phyloP scores from a whole-genome alignment of 352 stramenopile genomes.

The Pythium coloratum region DNA sequence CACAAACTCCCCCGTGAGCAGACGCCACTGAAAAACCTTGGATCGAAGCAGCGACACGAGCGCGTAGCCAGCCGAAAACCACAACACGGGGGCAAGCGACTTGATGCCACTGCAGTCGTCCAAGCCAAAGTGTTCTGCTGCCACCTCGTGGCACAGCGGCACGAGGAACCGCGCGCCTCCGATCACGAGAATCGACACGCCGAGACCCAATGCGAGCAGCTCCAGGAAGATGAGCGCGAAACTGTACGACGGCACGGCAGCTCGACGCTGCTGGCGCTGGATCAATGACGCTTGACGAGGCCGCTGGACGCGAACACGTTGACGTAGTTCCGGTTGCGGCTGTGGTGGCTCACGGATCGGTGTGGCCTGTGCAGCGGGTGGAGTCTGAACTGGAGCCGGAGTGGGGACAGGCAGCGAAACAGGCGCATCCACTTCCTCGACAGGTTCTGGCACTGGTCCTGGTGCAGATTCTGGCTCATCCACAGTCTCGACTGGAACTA shows the following conservation, averaged over 20 bases:
- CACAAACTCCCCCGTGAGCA: constrained; percentile 46
- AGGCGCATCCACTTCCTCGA: neutral
- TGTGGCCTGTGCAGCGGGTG: neutral
- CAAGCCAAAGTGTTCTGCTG: constrained; percentile 29
- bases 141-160: constrained; percentile 27
- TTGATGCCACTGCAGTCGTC: constrained; percentile 34
- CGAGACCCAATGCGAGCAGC: constrained; percentile 23
- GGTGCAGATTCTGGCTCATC: neutral
- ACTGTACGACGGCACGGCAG: constrained; percentile 18
- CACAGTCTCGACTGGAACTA: neutral
- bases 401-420: neutral
- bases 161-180: constrained; percentile 22
- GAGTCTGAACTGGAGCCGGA: neutral
- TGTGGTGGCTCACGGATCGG: neutral
- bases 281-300: constrained; percentile 1
- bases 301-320: neutral
- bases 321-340: neutral
- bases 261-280: constrained; percentile 18
- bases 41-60: constrained; percentile 46
- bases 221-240: constrained; percentile 25
- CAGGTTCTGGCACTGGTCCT: neutral
- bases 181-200: constrained; percentile 17
- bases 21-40: constrained; percentile 55
- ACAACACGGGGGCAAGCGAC: constrained; percentile 45
- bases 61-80: constrained; percentile 56